phyloP scores from a whole-genome alignment of 805 yeast species.

The Jamesozyma jinghongensis region DNA sequence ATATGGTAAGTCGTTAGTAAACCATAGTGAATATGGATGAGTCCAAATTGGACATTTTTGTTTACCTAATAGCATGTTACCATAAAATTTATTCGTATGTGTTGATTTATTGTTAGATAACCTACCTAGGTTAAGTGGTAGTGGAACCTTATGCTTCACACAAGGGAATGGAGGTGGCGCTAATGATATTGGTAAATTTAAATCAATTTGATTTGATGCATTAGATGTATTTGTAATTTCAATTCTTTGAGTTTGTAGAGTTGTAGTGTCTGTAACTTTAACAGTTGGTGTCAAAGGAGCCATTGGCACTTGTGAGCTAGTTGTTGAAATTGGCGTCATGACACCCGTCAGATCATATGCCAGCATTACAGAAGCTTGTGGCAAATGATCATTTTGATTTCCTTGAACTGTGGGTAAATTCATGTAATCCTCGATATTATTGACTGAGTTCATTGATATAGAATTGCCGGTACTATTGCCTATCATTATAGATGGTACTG shows the following conservation, averaged over 20 bases:
- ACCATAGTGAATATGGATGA: conserved; percentile 74
- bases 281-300: not conserved
- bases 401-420: too few species aligned
- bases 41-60: conserved; percentile 71
- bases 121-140: conserved; percentile 26
- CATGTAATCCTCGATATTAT: too few species aligned
- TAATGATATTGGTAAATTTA: conserved; percentile 35
- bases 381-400: too few species aligned
- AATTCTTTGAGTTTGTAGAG: not conserved
- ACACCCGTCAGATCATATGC: too few species aligned
- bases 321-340: too few species aligned
- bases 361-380: too few species aligned
- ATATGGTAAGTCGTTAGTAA: conserved; percentile 38
- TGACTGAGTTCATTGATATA: too few species aligned
- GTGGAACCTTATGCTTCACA: conserved; percentile 20
- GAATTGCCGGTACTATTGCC: too few species aligned
- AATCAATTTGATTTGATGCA: conserved; percentile 25
- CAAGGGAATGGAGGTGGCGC: conserved; percentile 40
- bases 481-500: too few species aligned
- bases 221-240: not conserved
- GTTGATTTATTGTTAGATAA: conserved; percentile 35
- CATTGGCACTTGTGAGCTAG: not conserved
- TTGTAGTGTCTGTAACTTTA: not conserved
- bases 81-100: conserved; percentile 73
- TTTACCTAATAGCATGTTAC: conserved; percentile 56